These are phyloP conservation scores for Calonectria multiphialidica DNA, from an alignment of 2,329 filamentous ascomycete genomes.

Conservation along the genomic window DNA sequence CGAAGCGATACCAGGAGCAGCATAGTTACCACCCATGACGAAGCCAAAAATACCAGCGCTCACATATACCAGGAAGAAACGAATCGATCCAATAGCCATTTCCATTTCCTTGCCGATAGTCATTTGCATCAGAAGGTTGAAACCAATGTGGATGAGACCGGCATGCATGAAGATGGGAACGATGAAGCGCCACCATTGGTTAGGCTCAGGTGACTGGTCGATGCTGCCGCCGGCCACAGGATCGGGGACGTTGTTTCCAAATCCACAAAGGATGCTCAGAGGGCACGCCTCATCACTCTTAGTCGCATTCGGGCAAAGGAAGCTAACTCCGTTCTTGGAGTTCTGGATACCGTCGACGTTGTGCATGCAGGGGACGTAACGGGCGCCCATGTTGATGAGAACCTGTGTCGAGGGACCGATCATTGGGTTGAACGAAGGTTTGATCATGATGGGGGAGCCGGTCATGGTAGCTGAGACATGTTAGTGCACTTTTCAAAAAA, in stretches of 20 bases:
- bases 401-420: constrained; percentile 93
- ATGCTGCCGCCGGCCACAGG: constrained; percentile 68
- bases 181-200: constrained; percentile 99
- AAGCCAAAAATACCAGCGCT: constrained; percentile 95
- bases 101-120: constrained; percentile 95
- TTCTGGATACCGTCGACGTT: constrained; percentile 76
- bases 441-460: constrained; percentile 80
- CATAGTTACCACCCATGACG: constrained; percentile 94
- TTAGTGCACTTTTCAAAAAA: constrained; percentile 20
- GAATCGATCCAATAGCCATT: constrained; percentile 85
- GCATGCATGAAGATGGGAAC: constrained; percentile 95
- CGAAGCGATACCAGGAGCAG: constrained; percentile 82
- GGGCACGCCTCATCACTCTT: constrained; percentile 73
- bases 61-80: constrained; percentile 92
- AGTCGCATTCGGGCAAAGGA: constrained; percentile 87
- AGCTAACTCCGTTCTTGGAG: constrained; percentile 62
- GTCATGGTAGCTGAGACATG: constrained; percentile 75
- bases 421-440: constrained; percentile 95
- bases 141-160: constrained; percentile 92
- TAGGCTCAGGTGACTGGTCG: constrained; percentile 71
- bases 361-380: constrained; percentile 96
- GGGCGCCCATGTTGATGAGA: constrained; percentile 96
- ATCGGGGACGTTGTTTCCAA: constrained; percentile 71
- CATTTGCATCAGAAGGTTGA: constrained; percentile 93
- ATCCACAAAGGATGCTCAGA: constrained; percentile 86